phyloP scores from a whole-genome alignment of 2,329 filamentous ascomycete species.

The Domatiomyces catenatus region DNA sequence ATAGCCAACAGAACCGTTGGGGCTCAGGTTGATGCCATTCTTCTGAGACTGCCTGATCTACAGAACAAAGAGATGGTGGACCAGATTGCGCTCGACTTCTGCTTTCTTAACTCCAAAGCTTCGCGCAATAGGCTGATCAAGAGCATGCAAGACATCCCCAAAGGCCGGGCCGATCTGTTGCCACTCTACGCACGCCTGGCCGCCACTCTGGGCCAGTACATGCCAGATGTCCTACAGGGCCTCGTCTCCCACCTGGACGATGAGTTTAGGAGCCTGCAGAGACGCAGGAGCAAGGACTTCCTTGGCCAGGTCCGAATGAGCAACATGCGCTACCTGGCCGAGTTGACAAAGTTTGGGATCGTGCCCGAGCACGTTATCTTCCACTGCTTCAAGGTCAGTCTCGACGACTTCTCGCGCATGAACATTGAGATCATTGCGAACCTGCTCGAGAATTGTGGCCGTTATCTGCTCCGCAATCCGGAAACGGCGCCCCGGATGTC shows the following conservation, averaged over 20 bases:
- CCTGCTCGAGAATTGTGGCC: slow-evolving; percentile 86
- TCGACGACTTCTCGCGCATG: slow-evolving; percentile 96
- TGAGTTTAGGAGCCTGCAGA: slow-evolving; percentile 89
- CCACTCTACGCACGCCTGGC: slow-evolving; percentile 85
- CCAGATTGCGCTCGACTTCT: slow-evolving; percentile 87
- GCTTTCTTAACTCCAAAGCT: slow-evolving; percentile 95
- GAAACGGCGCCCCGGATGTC: slow-evolving; percentile 88
- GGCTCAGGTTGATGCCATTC: slow-evolving; percentile 81
- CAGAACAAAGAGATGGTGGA: slow-evolving; percentile 86
- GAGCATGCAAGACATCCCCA: slow-evolving; percentile 83
- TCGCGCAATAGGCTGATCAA: slow-evolving; percentile 90
- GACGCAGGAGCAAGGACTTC: slow-evolving; percentile 95
- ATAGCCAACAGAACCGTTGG: slow-evolving; percentile 97
- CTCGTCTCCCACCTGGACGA: slow-evolving; percentile 86
- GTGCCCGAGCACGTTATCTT: slow-evolving; percentile 98
- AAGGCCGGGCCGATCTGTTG: slow-evolving; percentile 78
- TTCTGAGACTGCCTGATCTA: slow-evolving; percentile 77
- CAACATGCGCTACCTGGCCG: slow-evolving; percentile 94
- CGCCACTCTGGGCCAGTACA: slow-evolving; percentile 82
- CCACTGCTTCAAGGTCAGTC: slow-evolving; percentile 90
- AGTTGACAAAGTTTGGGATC: slow-evolving; percentile 93
- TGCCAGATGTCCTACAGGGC: slow-evolving; percentile 85
- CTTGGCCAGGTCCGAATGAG: slow-evolving; percentile 81
- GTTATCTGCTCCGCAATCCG: slow-evolving; percentile 80
- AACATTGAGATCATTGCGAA: slow-evolving; percentile 98